Conservation (phyloP, 345 rosid species). For the Erodium maritimum region DNA sequence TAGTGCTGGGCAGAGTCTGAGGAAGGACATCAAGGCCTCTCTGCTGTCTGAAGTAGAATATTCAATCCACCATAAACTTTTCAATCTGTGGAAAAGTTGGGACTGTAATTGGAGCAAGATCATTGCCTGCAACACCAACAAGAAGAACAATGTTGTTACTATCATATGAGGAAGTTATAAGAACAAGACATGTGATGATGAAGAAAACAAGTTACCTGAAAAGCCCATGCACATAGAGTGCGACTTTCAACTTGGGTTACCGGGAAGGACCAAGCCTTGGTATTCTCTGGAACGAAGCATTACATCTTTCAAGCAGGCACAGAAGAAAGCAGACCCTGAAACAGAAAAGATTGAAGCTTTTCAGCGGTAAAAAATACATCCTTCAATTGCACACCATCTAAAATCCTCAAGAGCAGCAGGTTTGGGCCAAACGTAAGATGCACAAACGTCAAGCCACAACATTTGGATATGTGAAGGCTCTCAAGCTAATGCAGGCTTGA, state of each 20-base stretch:
- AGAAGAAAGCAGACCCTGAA: constrained; percentile 4
- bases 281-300: constrained; percentile 9
- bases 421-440: neutral
- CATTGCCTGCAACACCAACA: constrained; percentile 5
- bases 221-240: constrained; percentile 6
- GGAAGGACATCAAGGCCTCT: constrained; percentile 7
- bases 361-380: neutral
- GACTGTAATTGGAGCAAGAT: neutral
- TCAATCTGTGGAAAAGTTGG: neutral
- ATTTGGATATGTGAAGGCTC: neutral
- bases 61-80: constrained; percentile 11
- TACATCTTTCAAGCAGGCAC: constrained; percentile 4
- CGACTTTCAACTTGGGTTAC: neutral
- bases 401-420: constrained; percentile 2
- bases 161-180: neutral
- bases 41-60: neutral
- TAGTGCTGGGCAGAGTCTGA: constrained; percentile 6
- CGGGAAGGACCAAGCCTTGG: neutral
- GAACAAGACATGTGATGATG: neutral
- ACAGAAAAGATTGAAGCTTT: constrained; percentile 4
- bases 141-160: neutral
- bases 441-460: constrained; percentile 4
- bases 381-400: constrained; percentile 3
- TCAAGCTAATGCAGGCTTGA: neutral
- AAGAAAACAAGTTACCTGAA: constrained; percentile 2